Percentiles rank a stretch among this genome's conserved stretches.
These are phyloP conservation scores for Amanita brunnescens DNA, from an alignment of 768 basidiomycete genomes.

Conservation along the genomic window DNA sequence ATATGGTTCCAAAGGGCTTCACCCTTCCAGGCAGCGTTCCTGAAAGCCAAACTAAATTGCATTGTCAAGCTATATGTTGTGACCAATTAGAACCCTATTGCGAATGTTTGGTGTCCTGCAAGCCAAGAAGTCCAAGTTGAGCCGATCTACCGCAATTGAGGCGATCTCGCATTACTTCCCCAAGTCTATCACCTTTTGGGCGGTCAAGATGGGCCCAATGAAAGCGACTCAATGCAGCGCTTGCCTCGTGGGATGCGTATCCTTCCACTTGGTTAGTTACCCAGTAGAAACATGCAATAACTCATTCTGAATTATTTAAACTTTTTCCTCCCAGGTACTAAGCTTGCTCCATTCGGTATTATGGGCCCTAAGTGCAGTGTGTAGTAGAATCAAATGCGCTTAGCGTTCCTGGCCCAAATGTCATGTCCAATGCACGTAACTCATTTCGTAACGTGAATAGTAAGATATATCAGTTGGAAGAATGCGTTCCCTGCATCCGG, in stretches of 20 bases:
- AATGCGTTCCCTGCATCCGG: not conserved
- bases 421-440: not conserved
- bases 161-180: not conserved
- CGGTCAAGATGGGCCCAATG: not conserved
- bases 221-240: not conserved
- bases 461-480: not conserved
- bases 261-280: not conserved
- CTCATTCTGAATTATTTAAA: not conserved
- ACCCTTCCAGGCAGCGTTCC: conserved; percentile 1
- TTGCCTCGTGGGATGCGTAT: not conserved
- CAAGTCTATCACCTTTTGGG: not conserved
- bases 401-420: conserved; percentile 1
- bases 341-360: conserved; percentile 7
- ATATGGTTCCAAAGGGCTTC: conserved; percentile 4
- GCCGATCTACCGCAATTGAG: conserved; percentile 4
- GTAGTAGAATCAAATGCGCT: not conserved
- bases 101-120: not conserved
- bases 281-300: not conserved
- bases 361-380: not conserved
- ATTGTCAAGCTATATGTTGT: conserved; percentile 3
- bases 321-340: conserved; percentile 1
- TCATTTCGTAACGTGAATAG: not conserved
- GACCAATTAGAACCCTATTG: conserved; percentile 5
- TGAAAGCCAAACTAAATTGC: conserved; percentile 10
- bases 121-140: not conserved